Evolutionary conservation across 148 eudicot species (phyloP).

Genomic region (Heliamphora exappendiculata): DNA sequence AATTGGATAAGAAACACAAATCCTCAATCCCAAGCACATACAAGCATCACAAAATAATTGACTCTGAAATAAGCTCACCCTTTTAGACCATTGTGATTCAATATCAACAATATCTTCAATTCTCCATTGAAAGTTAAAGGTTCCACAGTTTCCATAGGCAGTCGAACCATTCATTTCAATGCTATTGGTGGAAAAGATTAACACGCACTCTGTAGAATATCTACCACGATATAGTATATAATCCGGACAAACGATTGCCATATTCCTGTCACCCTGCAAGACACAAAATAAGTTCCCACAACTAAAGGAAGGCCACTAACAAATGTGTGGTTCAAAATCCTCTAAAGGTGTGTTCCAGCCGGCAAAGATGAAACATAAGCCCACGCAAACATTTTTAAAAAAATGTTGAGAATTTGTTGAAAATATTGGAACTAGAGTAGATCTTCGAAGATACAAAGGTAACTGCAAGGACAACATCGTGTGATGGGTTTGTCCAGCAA

Average conservation of each 20-base stretch:
- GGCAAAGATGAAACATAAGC: no score
- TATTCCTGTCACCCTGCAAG: constrained; percentile 36
- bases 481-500: no score
- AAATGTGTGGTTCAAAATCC: not conserved
- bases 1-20: not conserved
- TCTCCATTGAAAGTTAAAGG: constrained; percentile 33
- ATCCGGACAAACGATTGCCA: constrained; percentile 31
- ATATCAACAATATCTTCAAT: constrained; percentile 43
- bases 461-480: no score
- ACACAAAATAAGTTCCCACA: not conserved
- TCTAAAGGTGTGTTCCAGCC: no score
- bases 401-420: no score
- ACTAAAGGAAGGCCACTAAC: not conserved
- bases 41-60: no score
- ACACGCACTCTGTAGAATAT: constrained; percentile 36
- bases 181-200: constrained; percentile 33
- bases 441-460: no score
- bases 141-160: constrained; percentile 23
- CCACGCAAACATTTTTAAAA: no score
- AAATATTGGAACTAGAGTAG: no score
- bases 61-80: constrained; percentile 31
- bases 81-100: constrained; percentile 33
- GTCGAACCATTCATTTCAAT: constrained; percentile 27
- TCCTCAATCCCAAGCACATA: no score
- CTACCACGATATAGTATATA: constrained; percentile 33